Evolutionary conservation across 345 rosid species (phyloP).

Genomic region (Punica granatum): DNA sequence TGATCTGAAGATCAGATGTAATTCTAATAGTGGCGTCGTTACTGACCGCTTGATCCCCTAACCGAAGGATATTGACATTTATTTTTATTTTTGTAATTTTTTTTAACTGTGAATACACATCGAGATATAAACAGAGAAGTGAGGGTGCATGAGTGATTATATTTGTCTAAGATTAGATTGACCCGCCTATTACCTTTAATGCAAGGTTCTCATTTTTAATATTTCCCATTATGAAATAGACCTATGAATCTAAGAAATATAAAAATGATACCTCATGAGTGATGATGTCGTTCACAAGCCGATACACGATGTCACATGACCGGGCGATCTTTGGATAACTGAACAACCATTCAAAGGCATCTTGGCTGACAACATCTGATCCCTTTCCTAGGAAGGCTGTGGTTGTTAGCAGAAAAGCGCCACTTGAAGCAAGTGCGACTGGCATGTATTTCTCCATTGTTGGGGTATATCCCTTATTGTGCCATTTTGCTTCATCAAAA

Average conservation of each 20-base stretch:
- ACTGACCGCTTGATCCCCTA: too few species aligned
- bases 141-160: too few species aligned
- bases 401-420: not conserved
- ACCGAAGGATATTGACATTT: too few species aligned
- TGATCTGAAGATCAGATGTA: too few species aligned
- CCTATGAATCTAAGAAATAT: not conserved
- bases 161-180: too few species aligned
- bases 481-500: constrained; percentile 21
- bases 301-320: constrained; percentile 1
- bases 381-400: constrained; percentile 9
- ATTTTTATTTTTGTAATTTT: too few species aligned
- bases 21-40: too few species aligned
- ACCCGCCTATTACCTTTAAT: too few species aligned
- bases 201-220: too few species aligned
- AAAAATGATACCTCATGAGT: constrained; percentile 1
- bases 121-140: too few species aligned
- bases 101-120: not conserved
- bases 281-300: constrained; percentile 18
- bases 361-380: not conserved
- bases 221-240: not conserved
- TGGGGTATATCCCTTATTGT: constrained; percentile 9
- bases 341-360: constrained; percentile 10
- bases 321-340: not conserved
- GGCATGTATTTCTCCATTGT: constrained; percentile 20
- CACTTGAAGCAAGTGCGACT: constrained; percentile 10